A percentile compares a stretch with the other conserved stretches of the same genome.
Evolutionary conservation across 2,329 filamentous ascomycete species (phyloP).

Genomic region (Zarea fungicola): DNA sequence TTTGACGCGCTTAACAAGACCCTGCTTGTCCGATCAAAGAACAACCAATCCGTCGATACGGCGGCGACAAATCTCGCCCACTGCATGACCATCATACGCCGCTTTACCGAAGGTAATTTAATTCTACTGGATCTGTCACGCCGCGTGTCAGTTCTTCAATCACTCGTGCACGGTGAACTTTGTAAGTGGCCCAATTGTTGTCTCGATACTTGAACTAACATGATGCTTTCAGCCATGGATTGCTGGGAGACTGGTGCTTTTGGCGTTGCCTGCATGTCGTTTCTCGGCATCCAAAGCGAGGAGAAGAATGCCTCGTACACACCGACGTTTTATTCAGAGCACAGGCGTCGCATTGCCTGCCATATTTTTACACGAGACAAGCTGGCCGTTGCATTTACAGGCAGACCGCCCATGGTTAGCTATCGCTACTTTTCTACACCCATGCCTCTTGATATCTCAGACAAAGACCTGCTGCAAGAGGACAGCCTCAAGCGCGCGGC

Average conservation of each 20-base stretch:
- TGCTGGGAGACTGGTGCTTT: background rate
- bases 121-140: constrained; percentile 1
- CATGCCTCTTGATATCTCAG: constrained; percentile 1
- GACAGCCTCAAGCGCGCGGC: constrained; percentile 13
- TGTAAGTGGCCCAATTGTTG: background rate
- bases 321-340: constrained; percentile 2
- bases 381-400: background rate
- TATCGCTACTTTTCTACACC: constrained; percentile 2
- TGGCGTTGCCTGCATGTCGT: background rate
- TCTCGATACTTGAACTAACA: background rate
- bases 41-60: background rate
- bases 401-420: constrained; percentile 6
- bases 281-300: background rate
- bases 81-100: background rate
- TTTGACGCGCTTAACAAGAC: constrained; percentile 3
- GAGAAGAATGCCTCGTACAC: background rate
- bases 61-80: background rate
- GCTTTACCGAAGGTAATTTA: background rate
- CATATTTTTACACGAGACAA: constrained; percentile 5
- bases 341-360: background rate
- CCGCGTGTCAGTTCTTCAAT: background rate
- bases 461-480: background rate
- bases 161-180: constrained; percentile 6
- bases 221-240: background rate
- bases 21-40: background rate